Percentiles rank a stretch among this genome's conserved stretches.
phyloP scores from a whole-genome alignment of 108 stramenopile genomes.

The Nitzschia sp. region DNA sequence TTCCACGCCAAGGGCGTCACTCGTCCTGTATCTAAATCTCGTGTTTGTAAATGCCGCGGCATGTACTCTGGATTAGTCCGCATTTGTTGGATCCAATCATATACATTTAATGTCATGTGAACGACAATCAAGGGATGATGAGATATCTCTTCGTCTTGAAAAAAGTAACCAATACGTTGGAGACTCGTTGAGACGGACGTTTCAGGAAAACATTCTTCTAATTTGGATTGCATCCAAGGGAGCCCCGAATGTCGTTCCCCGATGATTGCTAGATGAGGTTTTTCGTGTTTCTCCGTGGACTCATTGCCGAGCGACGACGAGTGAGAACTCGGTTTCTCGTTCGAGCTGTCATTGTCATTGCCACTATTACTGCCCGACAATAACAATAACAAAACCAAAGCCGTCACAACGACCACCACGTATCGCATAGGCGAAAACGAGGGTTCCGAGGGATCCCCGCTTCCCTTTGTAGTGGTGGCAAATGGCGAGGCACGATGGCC shows the following conservation, averaged over 20 bases:
- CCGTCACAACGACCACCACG: background rate
- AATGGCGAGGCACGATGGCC: background rate
- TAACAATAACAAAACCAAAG: background rate
- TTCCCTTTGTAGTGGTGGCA: background rate
- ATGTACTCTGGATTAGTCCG: constrained; percentile 53
- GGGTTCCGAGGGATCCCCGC: background rate
- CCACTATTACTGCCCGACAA: background rate
- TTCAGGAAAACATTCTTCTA: constrained; percentile 51
- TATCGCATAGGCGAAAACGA: constrained; percentile 1
- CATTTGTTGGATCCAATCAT: constrained; percentile 65
- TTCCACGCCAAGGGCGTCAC: constrained; percentile 36
- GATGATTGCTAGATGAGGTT: constrained; percentile 44
- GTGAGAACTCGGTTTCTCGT: background rate
- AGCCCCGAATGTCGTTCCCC: constrained; percentile 62
- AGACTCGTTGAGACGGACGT: constrained; percentile 32
- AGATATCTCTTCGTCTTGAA: constrained; percentile 35
- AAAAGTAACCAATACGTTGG: constrained; percentile 47
- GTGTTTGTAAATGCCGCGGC: constrained; percentile 33
- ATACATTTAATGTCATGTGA: constrained; percentile 44
- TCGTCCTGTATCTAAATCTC: background rate
- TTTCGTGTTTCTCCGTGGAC: background rate
- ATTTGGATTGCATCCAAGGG: constrained; percentile 42
- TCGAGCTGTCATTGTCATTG: background rate
- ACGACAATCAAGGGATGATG: constrained; percentile 36
- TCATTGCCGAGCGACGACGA: background rate